phyloP scores from a whole-genome alignment of 106 monocot species.

The Acanthochlamys bracteata region DNA sequence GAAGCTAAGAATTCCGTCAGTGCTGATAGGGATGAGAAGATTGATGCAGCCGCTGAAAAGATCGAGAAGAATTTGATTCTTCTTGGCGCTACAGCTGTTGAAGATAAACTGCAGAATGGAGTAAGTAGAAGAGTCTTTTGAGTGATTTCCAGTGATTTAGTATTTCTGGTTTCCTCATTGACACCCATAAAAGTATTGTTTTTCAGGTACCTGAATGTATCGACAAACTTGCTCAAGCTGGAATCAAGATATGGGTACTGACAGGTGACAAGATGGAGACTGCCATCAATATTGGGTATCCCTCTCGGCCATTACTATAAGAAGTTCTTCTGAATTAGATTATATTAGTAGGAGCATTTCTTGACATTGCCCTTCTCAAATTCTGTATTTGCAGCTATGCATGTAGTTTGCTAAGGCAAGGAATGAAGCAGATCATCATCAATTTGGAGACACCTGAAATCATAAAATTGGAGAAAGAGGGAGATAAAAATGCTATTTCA shows the following conservation, averaged over 20 bases:
- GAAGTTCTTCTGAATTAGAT: background rate
- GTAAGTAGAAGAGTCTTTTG: slow-evolving; percentile 27
- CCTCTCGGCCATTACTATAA: background rate
- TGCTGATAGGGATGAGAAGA: slow-evolving; percentile 79
- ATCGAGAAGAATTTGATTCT: slow-evolving; percentile 82
- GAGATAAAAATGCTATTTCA: slow-evolving; percentile 49
- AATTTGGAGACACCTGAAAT: slow-evolving; percentile 73
- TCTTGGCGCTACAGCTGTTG: slow-evolving; percentile 95
- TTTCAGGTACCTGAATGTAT: slow-evolving; percentile 94
- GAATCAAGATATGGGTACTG: slow-evolving; percentile 94
- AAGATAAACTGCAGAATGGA: slow-evolving; percentile 96
- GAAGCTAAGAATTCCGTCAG: slow-evolving; percentile 78
- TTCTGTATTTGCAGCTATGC: slow-evolving; percentile 49
- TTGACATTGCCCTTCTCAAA: background rate
- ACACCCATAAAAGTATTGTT: background rate
- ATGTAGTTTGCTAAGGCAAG: slow-evolving; percentile 89
- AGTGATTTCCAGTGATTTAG: background rate
- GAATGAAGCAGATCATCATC: slow-evolving; percentile 87
- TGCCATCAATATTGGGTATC: slow-evolving; percentile 96
- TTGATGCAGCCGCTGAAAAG: slow-evolving; percentile 64
- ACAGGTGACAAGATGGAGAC: slow-evolving; percentile 99
- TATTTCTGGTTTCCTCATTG: background rate
- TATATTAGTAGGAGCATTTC: background rate
- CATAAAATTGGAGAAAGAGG: slow-evolving; percentile 66
- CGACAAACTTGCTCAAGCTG: slow-evolving; percentile 91